A percentile compares a stretch with the other conserved stretches of the same genome.
Conservation (phyloP, 371 early-diverging fungal genomes). For the Mortierella polycephala region DNA sequence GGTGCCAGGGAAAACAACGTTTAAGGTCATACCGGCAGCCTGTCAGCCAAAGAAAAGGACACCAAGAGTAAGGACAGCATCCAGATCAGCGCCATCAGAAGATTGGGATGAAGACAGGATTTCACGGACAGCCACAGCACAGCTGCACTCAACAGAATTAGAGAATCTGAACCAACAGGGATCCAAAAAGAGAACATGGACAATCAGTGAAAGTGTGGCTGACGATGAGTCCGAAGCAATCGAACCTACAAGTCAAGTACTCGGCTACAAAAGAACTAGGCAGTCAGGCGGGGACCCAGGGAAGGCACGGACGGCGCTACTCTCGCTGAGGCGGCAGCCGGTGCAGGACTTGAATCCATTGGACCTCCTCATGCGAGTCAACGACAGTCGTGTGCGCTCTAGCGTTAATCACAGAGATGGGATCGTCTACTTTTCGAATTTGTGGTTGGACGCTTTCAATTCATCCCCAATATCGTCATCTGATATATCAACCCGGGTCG, state of each 20-base stretch:
- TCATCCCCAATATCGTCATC: neutral
- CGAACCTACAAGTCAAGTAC: too few species aligned
- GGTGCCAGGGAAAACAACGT: slow-evolving; percentile 5
- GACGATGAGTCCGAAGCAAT: too few species aligned
- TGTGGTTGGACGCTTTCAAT: neutral
- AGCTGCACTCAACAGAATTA: too few species aligned
- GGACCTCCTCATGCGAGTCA: slow-evolving; percentile 7
- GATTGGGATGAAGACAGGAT: neutral
- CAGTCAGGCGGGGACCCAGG: neutral
- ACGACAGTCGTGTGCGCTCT: neutral
- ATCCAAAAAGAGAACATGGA: slow-evolving; percentile 3
- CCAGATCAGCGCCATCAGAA: neutral
- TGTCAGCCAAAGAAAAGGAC: neutral
- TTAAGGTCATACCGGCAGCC: neutral
- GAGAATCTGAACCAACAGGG: neutral
- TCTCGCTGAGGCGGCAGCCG: neutral
- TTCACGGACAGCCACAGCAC: too few species aligned
- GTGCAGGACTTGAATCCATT: neutral
- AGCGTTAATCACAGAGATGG: neutral
- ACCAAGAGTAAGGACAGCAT: neutral
- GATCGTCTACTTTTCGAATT: slow-evolving; percentile 9
- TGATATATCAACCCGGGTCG: neutral
- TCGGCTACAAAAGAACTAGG: neutral
- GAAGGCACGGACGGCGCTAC: neutral
- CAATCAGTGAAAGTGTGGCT: neutral